These are phyloP conservation scores for Castanea sativa DNA, from an alignment of 306 rosid species.

Conservation along the genomic window DNA sequence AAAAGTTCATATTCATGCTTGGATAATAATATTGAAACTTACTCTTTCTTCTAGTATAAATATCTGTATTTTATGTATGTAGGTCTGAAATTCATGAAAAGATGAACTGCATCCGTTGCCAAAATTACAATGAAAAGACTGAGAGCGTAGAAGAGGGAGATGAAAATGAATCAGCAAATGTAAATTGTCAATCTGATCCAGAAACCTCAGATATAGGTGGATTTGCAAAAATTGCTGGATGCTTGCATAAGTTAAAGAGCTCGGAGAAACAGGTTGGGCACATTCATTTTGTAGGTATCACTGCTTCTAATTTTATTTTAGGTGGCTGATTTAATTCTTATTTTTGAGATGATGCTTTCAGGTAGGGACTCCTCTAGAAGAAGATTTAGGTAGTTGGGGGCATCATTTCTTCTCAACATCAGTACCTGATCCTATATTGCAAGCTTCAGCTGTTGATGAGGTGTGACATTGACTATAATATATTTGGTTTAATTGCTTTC, in stretches of 20 bases:
- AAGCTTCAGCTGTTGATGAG: constrained; percentile 96
- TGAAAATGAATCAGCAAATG: constrained; percentile 20
- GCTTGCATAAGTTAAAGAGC: constrained; percentile 68
- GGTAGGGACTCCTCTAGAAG: constrained; percentile 90
- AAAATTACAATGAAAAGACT: constrained; percentile 33
- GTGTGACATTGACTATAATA: constrained; percentile 36
- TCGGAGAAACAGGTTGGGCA: constrained; percentile 86
- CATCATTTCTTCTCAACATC: constrained; percentile 78
- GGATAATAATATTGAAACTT: not conserved
- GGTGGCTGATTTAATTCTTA: not conserved
- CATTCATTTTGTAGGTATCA: constrained; percentile 24
- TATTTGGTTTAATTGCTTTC: not conserved
- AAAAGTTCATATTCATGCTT: not conserved
- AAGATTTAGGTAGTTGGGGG: constrained; percentile 91
- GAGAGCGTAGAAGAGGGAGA: constrained; percentile 32
- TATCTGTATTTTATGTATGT: constrained; percentile 16
- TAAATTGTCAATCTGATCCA: constrained; percentile 39
- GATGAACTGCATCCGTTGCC: constrained; percentile 84
- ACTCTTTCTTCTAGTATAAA: constrained; percentile 13
- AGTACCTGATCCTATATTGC: constrained; percentile 84
- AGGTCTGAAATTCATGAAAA: constrained; percentile 96
- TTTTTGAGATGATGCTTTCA: constrained; percentile 36
- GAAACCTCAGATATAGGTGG: constrained; percentile 80
- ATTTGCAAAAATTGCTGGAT: constrained; percentile 87
- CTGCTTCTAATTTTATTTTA: constrained; percentile 1